Base-by-base conservation (phyloP, 306 rosid species). In the Morella rubra region DNA sequence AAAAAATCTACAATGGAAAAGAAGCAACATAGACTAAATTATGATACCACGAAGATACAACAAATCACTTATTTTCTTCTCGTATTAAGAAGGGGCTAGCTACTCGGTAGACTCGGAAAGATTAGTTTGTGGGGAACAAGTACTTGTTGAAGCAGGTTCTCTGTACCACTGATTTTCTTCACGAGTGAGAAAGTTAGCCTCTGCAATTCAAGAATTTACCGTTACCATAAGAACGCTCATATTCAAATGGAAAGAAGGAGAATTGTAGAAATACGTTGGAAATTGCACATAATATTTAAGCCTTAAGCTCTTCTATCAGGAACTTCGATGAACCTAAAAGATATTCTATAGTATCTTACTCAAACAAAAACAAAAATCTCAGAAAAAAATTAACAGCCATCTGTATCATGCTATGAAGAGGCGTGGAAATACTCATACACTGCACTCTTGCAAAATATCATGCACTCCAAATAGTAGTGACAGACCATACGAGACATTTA, bases 141-240 rank as follows among this genome's bases (percentile, higher is more conserved):
- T 89, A 19, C 76, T 85, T 52, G 79, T 59, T 41, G 97, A 86
- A 65, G 85, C 81, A n/a, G 96, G 96, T 80, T 90, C 96, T 83
- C 15, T 87, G 82, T 95, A 95, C 98, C 97, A 95, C 69, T 92
- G 80, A 75, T 89, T 88, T 66, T 68, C 82, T 81, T 90, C 91
- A 49, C 98, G 85, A 18, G 86, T 86, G 65, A 95, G 91, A 83
- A 95, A 95, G 84, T 87, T 88, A 14, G 98, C 97, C 86, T 95
- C 98, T 92, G 97, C 86, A 87, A 56, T 82, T 73, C 37, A 44
- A 54, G 82, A 65, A 55, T 27, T 47, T 67, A 68, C 58, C 55
- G 59, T 19, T 66, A 59, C 16, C 55, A 40, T n/a, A 55, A 72
- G 56, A 73, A 71, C 81, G 56, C 74, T 75, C 44, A 69, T 27